Base-by-base conservation (phyloP, 345 rosid species). In the Euphorbia tirucalli region DNA sequence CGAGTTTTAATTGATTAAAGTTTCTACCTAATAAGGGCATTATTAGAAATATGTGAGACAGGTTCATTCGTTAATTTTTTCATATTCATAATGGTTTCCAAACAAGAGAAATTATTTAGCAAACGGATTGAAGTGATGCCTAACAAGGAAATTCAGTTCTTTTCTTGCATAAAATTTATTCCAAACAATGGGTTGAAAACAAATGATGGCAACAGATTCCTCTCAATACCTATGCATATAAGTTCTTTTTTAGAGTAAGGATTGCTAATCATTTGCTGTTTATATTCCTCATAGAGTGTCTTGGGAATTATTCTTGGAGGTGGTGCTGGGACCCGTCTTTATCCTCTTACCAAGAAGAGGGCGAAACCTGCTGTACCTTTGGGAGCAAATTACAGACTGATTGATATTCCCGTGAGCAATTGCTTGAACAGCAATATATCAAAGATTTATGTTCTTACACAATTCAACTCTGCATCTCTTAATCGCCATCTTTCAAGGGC, bases 331-430 rank as follows among this genome's bases (percentile, higher is more conserved):
- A 93, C 98, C 14, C 83, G 97, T 25, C 83, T 93, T 21, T 92
- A 94, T 75, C 98, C 98, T 7, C 87, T 91, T 0, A 92, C 98
- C 5, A 94, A 94, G 92, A 92, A 94, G 86, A 90, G 98, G 83
- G 97, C 97, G 5, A 94, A 94, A 65, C 98, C 97, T 66, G 97
- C 96, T 37, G 97, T 94, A 41, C 98, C 98, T 19, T 73, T 94
- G 37, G 98, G 98, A 68, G 97, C 98, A 4, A 94, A 94, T 65
- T 91, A 94, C 81, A 86, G 96, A 79, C 85, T 92, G 58, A 94
- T 92, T 46, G 97, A 94, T 80, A 94, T 94, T 49, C 98, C 97
- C 1, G 98, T 94, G 61, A 94, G 96, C 90, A 94, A 94, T 62
- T 94, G 97, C 60, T 84, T 94, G 85, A 94, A 94, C 81, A 92